Base-by-base conservation (phyloP, 2,329 filamentous ascomycete species). In the Lecanosticta acicola region DNA sequence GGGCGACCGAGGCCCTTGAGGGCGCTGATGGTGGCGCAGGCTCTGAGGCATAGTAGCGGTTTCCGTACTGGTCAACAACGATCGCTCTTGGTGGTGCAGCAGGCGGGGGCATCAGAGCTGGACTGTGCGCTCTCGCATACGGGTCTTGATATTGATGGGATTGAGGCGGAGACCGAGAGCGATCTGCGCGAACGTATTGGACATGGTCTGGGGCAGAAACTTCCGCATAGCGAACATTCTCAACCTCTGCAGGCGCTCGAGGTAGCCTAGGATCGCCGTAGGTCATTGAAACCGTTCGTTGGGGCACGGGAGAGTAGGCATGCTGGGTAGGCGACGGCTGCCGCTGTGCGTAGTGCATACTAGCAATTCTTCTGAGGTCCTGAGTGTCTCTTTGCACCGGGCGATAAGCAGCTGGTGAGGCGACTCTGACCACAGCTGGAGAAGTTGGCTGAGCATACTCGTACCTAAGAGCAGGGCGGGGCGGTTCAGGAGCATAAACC, bases 31-130 rank as follows among this genome's bases (percentile, higher is more conserved):
- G 39, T 10, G 56, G 45, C 13, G 43, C 52, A 13, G 68, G 64
- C 10, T 65, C 66, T 34, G 74, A 72, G 52, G 80, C 78, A 50
- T 79, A 79, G 68, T 90, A 96, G 62, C 87, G 81, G 63, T 87
- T 86, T 33, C 89, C 89, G 66, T 83, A 87, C 51, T 86, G 81
- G 67, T 96, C 90, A 44, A 94, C 74, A 26, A 94, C 75, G 52
- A 95, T 57, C 13, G 84, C 50, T 83, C 80, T 45, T 72, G 37
- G 64, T 8, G 65, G 68, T 39, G 64, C 61, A 14, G 63, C 75
- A 4, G 78, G 73, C 40, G 72, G 62, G 14, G 56, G 72, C 69
- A 78, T 73, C 65, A 57, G 51, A 32, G 63, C 56, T 4, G 66
- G 65, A 17, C 66, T 68, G 20, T 66, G 67, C 20, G 55, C 59